These are phyloP conservation scores for Claviceps digitariae DNA, from an alignment of 2,329 filamentous ascomycete species.

Conservation along the genomic window DNA sequence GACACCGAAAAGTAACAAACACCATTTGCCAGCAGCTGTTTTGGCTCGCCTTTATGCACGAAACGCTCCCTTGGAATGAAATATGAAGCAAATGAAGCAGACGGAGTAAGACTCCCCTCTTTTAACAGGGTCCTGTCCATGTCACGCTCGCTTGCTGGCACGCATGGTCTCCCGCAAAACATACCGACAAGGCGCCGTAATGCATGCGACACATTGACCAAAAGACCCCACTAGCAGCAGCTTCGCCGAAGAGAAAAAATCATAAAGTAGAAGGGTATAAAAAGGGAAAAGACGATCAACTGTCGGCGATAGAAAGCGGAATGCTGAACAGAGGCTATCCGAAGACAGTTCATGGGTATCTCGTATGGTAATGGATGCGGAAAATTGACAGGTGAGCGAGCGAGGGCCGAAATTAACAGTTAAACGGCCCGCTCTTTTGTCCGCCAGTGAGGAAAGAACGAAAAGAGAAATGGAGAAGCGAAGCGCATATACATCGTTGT, in stretches of 20 bases:
- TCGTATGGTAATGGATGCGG: conserved; percentile 8
- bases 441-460: background rate
- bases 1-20: background rate
- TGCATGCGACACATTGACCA: background rate
- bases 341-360: conserved; percentile 9
- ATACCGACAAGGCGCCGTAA: background rate
- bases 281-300: background rate
- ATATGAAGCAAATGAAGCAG: background rate
- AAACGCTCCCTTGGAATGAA: background rate
- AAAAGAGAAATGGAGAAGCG: background rate
- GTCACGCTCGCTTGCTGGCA: background rate
- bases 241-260: background rate
- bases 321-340: background rate
- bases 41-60: background rate
- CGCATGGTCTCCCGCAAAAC: background rate
- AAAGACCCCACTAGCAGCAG: background rate
- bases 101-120: background rate
- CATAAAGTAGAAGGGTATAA: background rate
- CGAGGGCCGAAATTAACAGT: background rate
- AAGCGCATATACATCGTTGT: conserved; percentile 1
- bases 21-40: background rate
- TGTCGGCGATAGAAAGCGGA: background rate
- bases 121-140: background rate
- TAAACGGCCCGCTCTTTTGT: background rate
- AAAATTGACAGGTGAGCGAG: background rate